Conservation (phyloP, 371 early-diverging fungal species). For the Lichtheimia ramosa region DNA sequence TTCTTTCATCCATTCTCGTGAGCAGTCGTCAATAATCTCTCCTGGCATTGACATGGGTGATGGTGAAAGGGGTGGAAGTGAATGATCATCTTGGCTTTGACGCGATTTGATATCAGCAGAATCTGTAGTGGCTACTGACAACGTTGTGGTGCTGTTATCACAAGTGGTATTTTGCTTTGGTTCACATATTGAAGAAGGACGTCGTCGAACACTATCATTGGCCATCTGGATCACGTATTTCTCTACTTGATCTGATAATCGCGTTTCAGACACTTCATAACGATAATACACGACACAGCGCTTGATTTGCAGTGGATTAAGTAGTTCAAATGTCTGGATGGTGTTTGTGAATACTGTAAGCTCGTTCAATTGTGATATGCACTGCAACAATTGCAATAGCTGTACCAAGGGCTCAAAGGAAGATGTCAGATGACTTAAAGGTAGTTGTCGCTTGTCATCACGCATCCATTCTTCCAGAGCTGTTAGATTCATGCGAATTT, state of each 20-base stretch:
- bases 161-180: background rate
- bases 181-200: background rate
- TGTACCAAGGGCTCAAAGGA: constrained; percentile 73
- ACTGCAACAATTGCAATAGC: constrained; percentile 80
- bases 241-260: constrained; percentile 68
- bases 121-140: constrained; percentile 5
- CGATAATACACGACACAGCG: constrained; percentile 74
- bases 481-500: constrained; percentile 83
- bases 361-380: constrained; percentile 68
- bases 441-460: constrained; percentile 13
- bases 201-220: constrained; percentile 55
- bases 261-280: constrained; percentile 81
- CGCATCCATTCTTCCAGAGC: constrained; percentile 85
- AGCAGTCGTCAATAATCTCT: constrained; percentile 23
- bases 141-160: constrained; percentile 19
- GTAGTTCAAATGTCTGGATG: constrained; percentile 58
- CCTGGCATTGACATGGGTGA: background rate
- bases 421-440: constrained; percentile 23
- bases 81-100: constrained; percentile 1
- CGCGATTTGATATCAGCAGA: constrained; percentile 6
- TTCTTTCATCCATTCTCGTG: constrained; percentile 30
- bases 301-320: constrained; percentile 75
- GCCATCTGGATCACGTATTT: constrained; percentile 71
- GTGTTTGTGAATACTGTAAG: constrained; percentile 74
- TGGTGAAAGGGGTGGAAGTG: background rate